A percentile compares a stretch with the other conserved stretches of the same genome.
These are phyloP conservation scores for Scutellaria barbata DNA, from an alignment of 257 asterid genomes.

Conservation along the genomic window DNA sequence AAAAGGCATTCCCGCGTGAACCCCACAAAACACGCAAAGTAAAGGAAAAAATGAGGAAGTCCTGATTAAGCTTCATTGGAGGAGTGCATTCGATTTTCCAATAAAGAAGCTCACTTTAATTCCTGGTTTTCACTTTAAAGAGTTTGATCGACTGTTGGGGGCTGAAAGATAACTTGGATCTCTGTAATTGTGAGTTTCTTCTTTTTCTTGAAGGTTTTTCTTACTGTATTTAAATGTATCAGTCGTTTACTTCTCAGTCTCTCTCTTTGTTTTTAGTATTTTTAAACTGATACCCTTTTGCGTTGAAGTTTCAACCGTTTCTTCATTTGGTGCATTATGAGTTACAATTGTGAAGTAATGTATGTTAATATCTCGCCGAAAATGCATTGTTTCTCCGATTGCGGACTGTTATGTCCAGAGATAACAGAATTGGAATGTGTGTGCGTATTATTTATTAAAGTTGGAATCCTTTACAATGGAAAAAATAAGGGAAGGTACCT, in stretches of 20 bases:
- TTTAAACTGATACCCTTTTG: neutral
- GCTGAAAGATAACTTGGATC: constrained; percentile 21
- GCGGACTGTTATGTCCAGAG: too few species aligned
- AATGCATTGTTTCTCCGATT: neutral
- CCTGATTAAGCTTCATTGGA: too few species aligned
- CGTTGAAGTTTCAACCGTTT: neutral
- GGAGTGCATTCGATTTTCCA: neutral
- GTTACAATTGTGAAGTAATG: neutral
- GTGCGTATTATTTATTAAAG: neutral
- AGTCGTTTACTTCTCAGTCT: neutral
- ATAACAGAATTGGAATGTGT: too few species aligned
- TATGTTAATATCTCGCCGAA: neutral
- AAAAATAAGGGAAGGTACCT: neutral
- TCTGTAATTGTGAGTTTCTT: constrained; percentile 4
- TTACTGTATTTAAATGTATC: neutral
- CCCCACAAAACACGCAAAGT: neutral
- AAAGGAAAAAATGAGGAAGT: too few species aligned
- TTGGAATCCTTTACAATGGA: neutral
- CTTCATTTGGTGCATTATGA: neutral
- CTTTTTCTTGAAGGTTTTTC: neutral
- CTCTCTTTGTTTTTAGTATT: neutral
- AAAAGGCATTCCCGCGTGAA: constrained; percentile 37
- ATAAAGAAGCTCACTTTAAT: too few species aligned
- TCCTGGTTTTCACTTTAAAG: neutral
- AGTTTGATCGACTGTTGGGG: neutral